Evolutionary conservation across 208 protist genomes (phyloP).

Genomic region (Herpetomonas tarakana): DNA sequence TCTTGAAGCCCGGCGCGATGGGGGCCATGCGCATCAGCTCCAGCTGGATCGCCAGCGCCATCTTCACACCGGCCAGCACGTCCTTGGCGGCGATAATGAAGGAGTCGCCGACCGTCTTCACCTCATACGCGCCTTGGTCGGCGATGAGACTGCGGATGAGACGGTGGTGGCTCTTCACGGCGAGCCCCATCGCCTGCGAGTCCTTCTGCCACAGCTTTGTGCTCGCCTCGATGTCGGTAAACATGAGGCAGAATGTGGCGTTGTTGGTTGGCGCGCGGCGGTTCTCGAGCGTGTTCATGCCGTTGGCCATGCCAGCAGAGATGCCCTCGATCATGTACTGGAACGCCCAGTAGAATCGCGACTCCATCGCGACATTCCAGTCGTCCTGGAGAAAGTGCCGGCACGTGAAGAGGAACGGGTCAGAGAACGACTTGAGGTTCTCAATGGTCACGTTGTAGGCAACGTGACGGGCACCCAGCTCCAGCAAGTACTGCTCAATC

Average conservation of each 20-base stretch:
- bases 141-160: slow-evolving; percentile 65
- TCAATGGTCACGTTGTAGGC: slow-evolving; percentile 51
- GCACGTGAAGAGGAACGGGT: slow-evolving; percentile 74
- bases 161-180: slow-evolving; percentile 66
- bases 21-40: slow-evolving; percentile 65
- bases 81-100: slow-evolving; percentile 83
- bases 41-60: slow-evolving; percentile 68
- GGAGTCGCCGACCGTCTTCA: slow-evolving; percentile 79
- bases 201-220: slow-evolving; percentile 75
- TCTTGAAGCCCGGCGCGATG: slow-evolving; percentile 56
- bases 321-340: slow-evolving; percentile 48
- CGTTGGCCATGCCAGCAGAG: slow-evolving; percentile 38
- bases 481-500: slow-evolving; percentile 46
- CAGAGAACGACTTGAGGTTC: slow-evolving; percentile 38
- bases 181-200: slow-evolving; percentile 47
- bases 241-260: slow-evolving; percentile 54
- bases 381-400: slow-evolving; percentile 62
- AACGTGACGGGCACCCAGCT: slow-evolving; percentile 49
- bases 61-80: slow-evolving; percentile 55
- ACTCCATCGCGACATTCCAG: slow-evolving; percentile 69
- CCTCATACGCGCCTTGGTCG: slow-evolving; percentile 70
- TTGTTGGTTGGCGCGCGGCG: slow-evolving; percentile 36
- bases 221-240: slow-evolving; percentile 82
- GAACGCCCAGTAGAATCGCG: slow-evolving; percentile 50
- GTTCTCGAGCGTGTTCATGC: slow-evolving; percentile 38